phyloP scores from a whole-genome alignment of 2,329 filamentous ascomycete genomes.

The Pseudogymnoascus sp. region DNA sequence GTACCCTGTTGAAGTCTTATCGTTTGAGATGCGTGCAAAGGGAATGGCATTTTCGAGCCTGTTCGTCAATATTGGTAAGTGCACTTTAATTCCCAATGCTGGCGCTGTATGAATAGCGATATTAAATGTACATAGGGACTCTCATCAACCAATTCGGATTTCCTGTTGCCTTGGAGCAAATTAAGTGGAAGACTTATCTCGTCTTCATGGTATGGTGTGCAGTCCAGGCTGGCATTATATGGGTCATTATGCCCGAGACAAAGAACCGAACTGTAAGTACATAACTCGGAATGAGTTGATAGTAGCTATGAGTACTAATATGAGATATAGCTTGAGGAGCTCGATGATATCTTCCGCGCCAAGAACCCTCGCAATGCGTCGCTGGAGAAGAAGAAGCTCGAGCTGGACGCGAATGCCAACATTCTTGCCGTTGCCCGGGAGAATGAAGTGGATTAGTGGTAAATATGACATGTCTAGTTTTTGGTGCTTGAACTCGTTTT shows the following conservation, averaged over 20 bases:
- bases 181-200: slow-evolving; percentile 47
- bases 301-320: neutral
- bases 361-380: slow-evolving; percentile 39
- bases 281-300: neutral
- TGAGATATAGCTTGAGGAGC: slow-evolving; percentile 37
- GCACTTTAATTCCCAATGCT: neutral
- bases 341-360: slow-evolving; percentile 41
- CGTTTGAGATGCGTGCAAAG: slow-evolving; percentile 47
- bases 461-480: neutral
- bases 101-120: neutral
- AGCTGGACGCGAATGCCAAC: slow-evolving; percentile 24
- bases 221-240: slow-evolving; percentile 35
- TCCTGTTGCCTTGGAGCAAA: slow-evolving; percentile 39
- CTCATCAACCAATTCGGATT: slow-evolving; percentile 40
- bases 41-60: slow-evolving; percentile 44
- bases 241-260: slow-evolving; percentile 43
- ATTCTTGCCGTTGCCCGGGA: slow-evolving; percentile 8
- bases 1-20: slow-evolving; percentile 46
- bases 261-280: slow-evolving; percentile 34
- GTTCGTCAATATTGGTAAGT: slow-evolving; percentile 36
- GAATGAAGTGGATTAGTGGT: neutral
- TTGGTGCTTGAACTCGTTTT: neutral
- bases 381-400: slow-evolving; percentile 34
- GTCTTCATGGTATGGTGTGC: slow-evolving; percentile 39
- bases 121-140: slow-evolving; percentile 18